These are phyloP conservation scores for Apiospora saccharicola DNA, from an alignment of 2,329 filamentous ascomycete genomes.

Conservation along the genomic window DNA sequence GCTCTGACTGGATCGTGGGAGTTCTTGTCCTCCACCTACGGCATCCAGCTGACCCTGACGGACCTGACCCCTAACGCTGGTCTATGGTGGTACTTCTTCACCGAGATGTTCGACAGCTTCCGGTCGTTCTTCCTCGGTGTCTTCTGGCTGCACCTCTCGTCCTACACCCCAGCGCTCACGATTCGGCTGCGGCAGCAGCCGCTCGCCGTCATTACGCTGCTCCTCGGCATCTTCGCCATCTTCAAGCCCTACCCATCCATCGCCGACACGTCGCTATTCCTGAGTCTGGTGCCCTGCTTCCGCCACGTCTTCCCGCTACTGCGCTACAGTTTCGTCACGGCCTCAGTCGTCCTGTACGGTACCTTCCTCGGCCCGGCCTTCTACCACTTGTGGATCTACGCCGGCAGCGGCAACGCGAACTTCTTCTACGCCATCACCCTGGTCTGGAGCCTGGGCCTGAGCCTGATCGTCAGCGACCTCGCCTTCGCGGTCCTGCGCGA, in stretches of 20 bases:
- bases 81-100: constrained; percentile 99
- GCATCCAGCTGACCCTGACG: constrained; percentile 87
- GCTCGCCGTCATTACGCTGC: constrained; percentile 81
- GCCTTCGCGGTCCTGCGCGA: constrained; percentile 89
- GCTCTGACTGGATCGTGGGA: constrained; percentile 84
- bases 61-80: constrained; percentile 95
- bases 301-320: constrained; percentile 93
- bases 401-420: constrained; percentile 96
- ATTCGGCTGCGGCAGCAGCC: constrained; percentile 86
- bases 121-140: constrained; percentile 95
- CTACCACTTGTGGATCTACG: constrained; percentile 98
- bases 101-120: constrained; percentile 99
- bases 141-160: constrained; percentile 94
- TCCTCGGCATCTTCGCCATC: constrained; percentile 89
- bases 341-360: constrained; percentile 84
- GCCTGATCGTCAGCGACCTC: constrained; percentile 85
- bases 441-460: constrained; percentile 94
- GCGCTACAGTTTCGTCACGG: constrained; percentile 89
- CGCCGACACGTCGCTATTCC: constrained; percentile 85
- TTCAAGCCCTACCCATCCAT: constrained; percentile 98
- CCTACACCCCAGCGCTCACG: constrained; percentile 87
- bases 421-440: constrained; percentile 99
- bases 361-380: constrained; percentile 92
- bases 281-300: constrained; percentile 84
- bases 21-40: constrained; percentile 89